These are phyloP conservation scores for Wickerhamomyces hampshirensis DNA, from an alignment of 805 yeast species.

Conservation along the genomic window DNA sequence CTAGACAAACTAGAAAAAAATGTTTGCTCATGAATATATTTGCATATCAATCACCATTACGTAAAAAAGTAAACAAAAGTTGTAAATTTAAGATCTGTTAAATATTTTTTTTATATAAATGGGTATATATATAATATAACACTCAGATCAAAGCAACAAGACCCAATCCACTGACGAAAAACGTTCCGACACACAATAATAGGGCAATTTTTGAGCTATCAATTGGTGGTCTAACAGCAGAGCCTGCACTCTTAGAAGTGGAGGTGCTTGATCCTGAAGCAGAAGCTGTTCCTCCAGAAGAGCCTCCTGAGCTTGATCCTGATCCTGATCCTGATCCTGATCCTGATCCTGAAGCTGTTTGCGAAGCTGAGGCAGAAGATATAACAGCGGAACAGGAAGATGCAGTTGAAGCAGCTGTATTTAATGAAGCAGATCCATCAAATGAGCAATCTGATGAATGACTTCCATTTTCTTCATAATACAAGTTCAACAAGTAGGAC, in stretches of 20 bases:
- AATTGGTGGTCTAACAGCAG: constrained; percentile 12
- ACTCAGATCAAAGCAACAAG: constrained; percentile 27
- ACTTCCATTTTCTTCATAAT: constrained; percentile 49
- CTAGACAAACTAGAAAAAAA: constrained; percentile 8
- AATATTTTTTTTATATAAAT: neutral
- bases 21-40: too few relatives aligned
- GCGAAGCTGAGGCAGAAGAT: constrained; percentile 29
- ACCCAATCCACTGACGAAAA: constrained; percentile 41
- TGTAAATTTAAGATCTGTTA: too few relatives aligned
- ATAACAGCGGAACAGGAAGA: constrained; percentile 34
- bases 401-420: constrained; percentile 35
- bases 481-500: constrained; percentile 59
- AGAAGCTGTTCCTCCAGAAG: constrained; percentile 17
- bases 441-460: constrained; percentile 60
- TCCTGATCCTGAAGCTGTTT: constrained; percentile 23
- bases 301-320: constrained; percentile 16
- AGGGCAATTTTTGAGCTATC: constrained; percentile 11
- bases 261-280: constrained; percentile 23
- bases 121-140: neutral
- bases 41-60: too few relatives aligned
- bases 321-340: constrained; percentile 23
- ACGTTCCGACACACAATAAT: constrained; percentile 27
- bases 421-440: constrained; percentile 60
- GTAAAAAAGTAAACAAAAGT: too few relatives aligned
- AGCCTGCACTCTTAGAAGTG: constrained; percentile 18